phyloP scores from a whole-genome alignment of 2,329 filamentous ascomycete genomes.

The Penicillium sclerotigenum region DNA sequence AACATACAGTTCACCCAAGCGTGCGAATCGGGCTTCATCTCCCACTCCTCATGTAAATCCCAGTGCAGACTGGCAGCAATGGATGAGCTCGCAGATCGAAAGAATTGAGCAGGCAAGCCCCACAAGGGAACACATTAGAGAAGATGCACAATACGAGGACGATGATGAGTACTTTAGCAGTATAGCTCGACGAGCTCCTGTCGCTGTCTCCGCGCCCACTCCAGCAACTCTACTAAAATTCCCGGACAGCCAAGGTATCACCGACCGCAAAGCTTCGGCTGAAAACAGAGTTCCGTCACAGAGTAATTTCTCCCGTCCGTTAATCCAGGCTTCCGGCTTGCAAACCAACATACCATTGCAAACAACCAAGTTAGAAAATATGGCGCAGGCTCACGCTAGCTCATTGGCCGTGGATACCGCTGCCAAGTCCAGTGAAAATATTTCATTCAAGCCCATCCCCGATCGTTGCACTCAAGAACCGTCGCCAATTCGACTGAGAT shows the following conservation, averaged over 20 bases:
- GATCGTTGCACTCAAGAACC: neutral
- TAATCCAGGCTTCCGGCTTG: conserved; percentile 34
- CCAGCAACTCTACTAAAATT: neutral
- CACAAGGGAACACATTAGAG: conserved; percentile 36
- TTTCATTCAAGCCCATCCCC: neutral
- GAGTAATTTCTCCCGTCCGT: conserved; percentile 40
- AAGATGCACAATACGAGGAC: conserved; percentile 38
- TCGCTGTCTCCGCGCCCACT: neutral
- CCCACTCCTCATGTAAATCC: conserved; percentile 14
- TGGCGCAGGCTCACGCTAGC: neutral
- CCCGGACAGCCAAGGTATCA: neutral
- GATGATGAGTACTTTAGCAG: conserved; percentile 19
- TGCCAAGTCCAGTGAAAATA: neutral
- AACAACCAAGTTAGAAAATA: conserved; percentile 5
- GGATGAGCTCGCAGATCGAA: conserved; percentile 38
- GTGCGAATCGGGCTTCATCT: conserved; percentile 1
- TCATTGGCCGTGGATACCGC: neutral
- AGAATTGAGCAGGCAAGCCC: conserved; percentile 29
- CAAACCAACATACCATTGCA: conserved; percentile 20
- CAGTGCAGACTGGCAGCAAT: conserved; percentile 38
- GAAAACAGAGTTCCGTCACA: conserved; percentile 12
- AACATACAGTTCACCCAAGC: conserved; percentile 33
- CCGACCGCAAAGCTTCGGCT: neutral
- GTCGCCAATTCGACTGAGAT: conserved; percentile 26
- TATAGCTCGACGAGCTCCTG: conserved; percentile 5